These are phyloP conservation scores for Phytopythium cucurbitacearum DNA, from an alignment of 352 stramenopile genomes.

Conservation along the genomic window DNA sequence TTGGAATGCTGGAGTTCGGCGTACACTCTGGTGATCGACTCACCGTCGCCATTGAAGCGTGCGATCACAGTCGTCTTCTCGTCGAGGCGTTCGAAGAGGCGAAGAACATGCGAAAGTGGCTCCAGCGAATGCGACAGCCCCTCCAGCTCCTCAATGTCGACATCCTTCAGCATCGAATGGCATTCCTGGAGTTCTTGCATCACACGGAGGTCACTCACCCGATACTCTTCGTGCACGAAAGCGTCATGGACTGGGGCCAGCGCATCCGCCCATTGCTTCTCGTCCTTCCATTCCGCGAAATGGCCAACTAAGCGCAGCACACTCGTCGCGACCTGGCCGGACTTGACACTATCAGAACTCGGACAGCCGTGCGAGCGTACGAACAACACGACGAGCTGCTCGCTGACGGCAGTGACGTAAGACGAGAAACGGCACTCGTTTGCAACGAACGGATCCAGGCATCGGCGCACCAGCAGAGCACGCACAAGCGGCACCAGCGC, in stretches of 20 bases:
- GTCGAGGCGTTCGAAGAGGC: not conserved
- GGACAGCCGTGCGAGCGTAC: conserved; percentile 9
- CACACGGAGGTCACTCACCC: not conserved
- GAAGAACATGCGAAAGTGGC: not conserved
- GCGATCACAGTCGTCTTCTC: conserved; percentile 6
- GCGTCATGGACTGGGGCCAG: conserved; percentile 16
- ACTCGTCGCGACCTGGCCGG: conserved; percentile 15
- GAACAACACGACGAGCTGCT: conserved; percentile 24
- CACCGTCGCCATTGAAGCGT: not conserved
- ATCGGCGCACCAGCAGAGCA: conserved; percentile 13
- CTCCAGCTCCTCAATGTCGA: too few species aligned
- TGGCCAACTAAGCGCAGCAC: conserved; percentile 18
- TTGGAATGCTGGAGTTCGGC: conserved; percentile 9
- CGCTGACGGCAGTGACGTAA: conserved; percentile 22
- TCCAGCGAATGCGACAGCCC: too few species aligned
- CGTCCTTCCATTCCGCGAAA: conserved; percentile 12
- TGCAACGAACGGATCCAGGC: conserved; percentile 10
- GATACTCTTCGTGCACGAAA: conserved; percentile 5
- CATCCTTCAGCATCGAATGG: too few species aligned
- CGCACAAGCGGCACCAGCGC: conserved; percentile 23
- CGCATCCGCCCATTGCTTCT: conserved; percentile 11
- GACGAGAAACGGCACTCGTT: conserved; percentile 13
- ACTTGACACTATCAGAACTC: conserved; percentile 11
- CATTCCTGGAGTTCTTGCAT: not conserved
- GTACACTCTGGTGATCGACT: conserved; percentile 2